A percentile compares a stretch with the other conserved stretches of the same genome.
phyloP scores from a whole-genome alignment of 352 stramenopile species.

The Pythium vanterpoolii region DNA sequence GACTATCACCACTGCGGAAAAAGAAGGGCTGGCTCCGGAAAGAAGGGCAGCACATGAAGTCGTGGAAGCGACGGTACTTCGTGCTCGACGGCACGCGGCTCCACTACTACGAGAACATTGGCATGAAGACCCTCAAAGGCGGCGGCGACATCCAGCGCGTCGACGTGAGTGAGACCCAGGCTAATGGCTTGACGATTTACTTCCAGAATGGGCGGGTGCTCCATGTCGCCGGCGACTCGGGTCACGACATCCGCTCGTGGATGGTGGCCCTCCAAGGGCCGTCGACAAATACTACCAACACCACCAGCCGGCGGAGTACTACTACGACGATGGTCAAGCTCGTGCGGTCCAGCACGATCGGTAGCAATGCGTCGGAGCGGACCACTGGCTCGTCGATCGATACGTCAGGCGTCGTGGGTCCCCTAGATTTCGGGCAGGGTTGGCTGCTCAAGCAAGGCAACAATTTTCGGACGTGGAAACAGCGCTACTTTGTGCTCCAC shows the following conservation, averaged over 20 bases:
- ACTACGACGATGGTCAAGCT: not conserved
- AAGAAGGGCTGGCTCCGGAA: conserved; percentile 82
- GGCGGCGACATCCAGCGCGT: conserved; percentile 51
- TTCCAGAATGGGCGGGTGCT: conserved; percentile 55
- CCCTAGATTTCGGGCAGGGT: conserved; percentile 22
- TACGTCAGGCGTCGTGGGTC: not conserved
- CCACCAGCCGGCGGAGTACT: not conserved
- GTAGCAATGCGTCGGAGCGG: conserved; percentile 9
- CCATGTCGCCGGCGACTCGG: conserved; percentile 59
- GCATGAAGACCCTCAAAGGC: conserved; percentile 34
- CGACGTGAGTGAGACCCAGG: conserved; percentile 39
- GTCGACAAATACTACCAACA: not conserved
- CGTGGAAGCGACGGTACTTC: conserved; percentile 79
- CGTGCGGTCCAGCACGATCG: conserved; percentile 4
- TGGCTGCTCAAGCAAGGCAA: conserved; percentile 78
- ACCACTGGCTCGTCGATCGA: not conserved
- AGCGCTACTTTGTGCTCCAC: conserved; percentile 70
- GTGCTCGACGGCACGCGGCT: conserved; percentile 33
- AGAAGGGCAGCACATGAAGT: conserved; percentile 66
- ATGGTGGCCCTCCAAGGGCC: conserved; percentile 39
- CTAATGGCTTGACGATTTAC: conserved; percentile 68
- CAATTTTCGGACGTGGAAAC: conserved; percentile 76
- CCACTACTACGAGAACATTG: conserved; percentile 33
- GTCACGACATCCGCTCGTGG: conserved; percentile 61
- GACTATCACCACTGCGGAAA: conserved; percentile 20